Percentiles rank a stretch among this genome's conserved stretches.
Evolutionary conservation across 2,329 filamentous ascomycete species (phyloP).

Genomic region (Beauveria pseudobassiana): DNA sequence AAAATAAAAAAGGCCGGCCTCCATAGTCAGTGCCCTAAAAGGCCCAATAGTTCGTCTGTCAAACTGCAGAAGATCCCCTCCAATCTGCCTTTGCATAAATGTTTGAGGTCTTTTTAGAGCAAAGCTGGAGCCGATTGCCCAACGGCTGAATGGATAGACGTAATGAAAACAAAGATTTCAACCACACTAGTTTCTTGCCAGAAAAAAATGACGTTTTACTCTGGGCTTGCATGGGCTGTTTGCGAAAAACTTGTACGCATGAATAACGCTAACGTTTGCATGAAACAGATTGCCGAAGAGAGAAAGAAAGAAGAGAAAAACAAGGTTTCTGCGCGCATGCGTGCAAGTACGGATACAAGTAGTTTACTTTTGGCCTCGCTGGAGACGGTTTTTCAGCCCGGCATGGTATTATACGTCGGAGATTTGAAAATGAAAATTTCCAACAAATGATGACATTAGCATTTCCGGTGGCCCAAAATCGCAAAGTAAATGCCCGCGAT

Average conservation of each 20-base stretch:
- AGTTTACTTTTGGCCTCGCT: not conserved
- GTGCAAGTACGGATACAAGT: not conserved
- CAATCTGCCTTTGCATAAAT: not conserved
- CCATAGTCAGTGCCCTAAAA: not conserved
- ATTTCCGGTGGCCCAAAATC: no score
- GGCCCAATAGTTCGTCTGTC: constrained; percentile 3
- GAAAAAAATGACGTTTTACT: not conserved
- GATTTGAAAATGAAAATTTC: not conserved
- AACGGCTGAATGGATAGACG: not conserved
- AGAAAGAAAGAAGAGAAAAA: not conserved
- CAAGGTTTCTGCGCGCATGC: not conserved
- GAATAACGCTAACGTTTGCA: not conserved
- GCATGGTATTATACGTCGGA: not conserved
- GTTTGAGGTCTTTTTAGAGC: constrained; percentile 1
- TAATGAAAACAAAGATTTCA: not conserved
- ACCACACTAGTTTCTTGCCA: no score
- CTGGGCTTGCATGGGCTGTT: not conserved
- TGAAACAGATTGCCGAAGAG: constrained; percentile 3
- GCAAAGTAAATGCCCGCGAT: no score
- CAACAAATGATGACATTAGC: not conserved
- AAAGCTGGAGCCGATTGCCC: not conserved
- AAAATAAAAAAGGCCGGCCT: no score
- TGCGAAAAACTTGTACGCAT: not conserved
- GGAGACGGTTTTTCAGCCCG: not conserved
- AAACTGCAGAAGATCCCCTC: not conserved